Evolutionary conservation across 1,284 basidiomycete genomes (phyloP).

Genomic region (Ganoderma lucidum): DNA sequence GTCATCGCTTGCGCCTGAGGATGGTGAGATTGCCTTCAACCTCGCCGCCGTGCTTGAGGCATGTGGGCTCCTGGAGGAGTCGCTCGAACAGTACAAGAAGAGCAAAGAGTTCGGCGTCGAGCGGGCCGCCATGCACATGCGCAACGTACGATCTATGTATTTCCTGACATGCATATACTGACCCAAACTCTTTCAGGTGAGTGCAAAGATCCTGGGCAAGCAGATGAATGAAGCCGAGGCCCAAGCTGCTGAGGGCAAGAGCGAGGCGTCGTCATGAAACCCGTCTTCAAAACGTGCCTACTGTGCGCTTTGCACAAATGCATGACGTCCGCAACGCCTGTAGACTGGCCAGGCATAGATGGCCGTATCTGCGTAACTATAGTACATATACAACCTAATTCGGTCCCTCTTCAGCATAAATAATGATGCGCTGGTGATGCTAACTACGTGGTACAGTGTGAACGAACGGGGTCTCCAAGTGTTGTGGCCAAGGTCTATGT

Average conservation of each 20-base stretch:
- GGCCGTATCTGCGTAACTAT: neutral
- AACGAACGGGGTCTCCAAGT: constrained; percentile 1
- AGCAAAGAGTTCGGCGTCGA: constrained; percentile 85
- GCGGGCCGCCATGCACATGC: constrained; percentile 85
- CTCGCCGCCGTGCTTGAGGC: constrained; percentile 92
- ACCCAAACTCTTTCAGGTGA: constrained; percentile 57
- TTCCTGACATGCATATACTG: constrained; percentile 16
- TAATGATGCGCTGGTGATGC: neutral
- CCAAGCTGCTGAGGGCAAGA: constrained; percentile 35
- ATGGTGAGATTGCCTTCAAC: constrained; percentile 96
- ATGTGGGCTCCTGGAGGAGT: constrained; percentile 81
- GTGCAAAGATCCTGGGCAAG: constrained; percentile 82
- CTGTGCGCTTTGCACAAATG: neutral
- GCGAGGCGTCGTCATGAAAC: constrained; percentile 21
- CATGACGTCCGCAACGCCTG: neutral
- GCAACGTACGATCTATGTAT: constrained; percentile 65
- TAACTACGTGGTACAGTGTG: constrained; percentile 3
- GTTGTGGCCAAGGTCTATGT: neutral
- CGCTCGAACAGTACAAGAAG: constrained; percentile 81
- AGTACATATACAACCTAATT: constrained; percentile 13
- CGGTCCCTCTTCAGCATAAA: constrained; percentile 3
- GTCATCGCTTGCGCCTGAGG: constrained; percentile 86
- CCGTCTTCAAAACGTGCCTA: neutral
- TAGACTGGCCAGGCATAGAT: neutral
- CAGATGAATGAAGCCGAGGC: constrained; percentile 59